phyloP scores from a whole-genome alignment of 2,329 filamentous ascomycete species.

The Celoporthe dispersa region DNA sequence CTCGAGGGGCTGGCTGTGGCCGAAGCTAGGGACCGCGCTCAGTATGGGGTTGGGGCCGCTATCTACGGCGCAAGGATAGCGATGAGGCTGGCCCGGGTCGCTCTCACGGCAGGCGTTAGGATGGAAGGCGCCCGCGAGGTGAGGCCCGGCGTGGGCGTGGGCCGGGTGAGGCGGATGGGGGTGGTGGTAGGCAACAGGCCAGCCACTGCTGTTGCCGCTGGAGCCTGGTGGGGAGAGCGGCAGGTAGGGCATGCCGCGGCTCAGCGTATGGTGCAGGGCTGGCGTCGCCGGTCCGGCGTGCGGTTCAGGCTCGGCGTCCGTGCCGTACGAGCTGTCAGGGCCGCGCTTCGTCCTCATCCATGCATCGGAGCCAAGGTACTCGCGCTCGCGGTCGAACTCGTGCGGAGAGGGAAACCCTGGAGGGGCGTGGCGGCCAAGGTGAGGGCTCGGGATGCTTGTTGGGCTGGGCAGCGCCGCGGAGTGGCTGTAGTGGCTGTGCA shows the following conservation, averaged over 20 bases:
- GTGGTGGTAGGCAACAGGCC: slow-evolving; percentile 36
- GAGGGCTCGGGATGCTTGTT: slow-evolving; percentile 31
- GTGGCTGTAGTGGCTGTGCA: slow-evolving; percentile 21
- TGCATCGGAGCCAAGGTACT: slow-evolving; percentile 29
- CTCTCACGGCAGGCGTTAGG: slow-evolving; percentile 25
- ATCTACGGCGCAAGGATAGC: slow-evolving; percentile 31
- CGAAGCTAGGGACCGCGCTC: slow-evolving; percentile 49
- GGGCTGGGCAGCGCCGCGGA: slow-evolving; percentile 32
- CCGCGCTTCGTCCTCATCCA: slow-evolving; percentile 38
- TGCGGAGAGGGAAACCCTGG: slow-evolving; percentile 24
- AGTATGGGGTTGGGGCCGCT: slow-evolving; percentile 46
- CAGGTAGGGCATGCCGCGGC: slow-evolving; percentile 19
- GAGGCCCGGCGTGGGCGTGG: slow-evolving; percentile 17
- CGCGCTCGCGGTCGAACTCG: slow-evolving; percentile 29
- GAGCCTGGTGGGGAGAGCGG: slow-evolving; percentile 24
- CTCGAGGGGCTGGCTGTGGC: slow-evolving; percentile 17
- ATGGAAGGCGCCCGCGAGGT: slow-evolving; percentile 27
- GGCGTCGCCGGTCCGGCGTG: slow-evolving; percentile 12
- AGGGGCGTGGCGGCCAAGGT: slow-evolving; percentile 16
- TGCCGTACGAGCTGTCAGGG: slow-evolving; percentile 43
- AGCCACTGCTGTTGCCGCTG: slow-evolving; percentile 16
- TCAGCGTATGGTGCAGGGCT: slow-evolving; percentile 13
- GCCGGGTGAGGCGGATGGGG: slow-evolving; percentile 14
- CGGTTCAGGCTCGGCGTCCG: slow-evolving; percentile 44
- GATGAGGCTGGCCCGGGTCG: background rate